Conservation (phyloP, 192 early-diverging fungal species). For the Gigaspora rosea region DNA sequence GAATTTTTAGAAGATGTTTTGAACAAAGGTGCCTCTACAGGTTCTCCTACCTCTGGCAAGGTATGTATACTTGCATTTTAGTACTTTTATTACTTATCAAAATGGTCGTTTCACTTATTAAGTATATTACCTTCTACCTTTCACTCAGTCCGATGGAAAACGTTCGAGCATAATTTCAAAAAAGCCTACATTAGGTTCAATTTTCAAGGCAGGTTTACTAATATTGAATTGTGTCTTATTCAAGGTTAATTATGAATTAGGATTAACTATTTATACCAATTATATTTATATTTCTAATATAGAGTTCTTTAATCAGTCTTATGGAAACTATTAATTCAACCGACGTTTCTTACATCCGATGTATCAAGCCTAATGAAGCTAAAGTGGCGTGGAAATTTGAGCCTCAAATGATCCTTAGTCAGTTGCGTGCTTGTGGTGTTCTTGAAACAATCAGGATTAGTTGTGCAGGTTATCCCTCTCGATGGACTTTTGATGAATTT, state of each 20-base stretch:
- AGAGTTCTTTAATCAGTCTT: constrained; percentile 80
- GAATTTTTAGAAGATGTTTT: constrained; percentile 83
- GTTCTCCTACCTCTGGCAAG: constrained; percentile 37
- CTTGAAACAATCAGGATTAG: constrained; percentile 98
- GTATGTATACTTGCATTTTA: constrained; percentile 35
- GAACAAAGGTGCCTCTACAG: constrained; percentile 54
- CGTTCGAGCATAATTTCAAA: constrained; percentile 59
- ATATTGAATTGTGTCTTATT: too few relatives aligned
- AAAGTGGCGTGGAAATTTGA: constrained; percentile 94
- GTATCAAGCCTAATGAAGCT: constrained; percentile 97
- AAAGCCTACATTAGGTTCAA: constrained; percentile 93
- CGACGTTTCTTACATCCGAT: constrained; percentile 96
- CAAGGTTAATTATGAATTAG: too few relatives aligned
- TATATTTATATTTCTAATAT: neutral
- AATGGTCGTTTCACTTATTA: neutral
- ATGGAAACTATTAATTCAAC: constrained; percentile 96
- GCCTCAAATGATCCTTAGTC: constrained; percentile 89
- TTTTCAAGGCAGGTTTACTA: constrained; percentile 72
- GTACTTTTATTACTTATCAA: too few relatives aligned
- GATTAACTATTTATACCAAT: neutral
- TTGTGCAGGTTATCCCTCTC: constrained; percentile 95
- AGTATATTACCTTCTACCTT: neutral
- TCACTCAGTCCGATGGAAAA: constrained; percentile 41
- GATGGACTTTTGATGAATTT: constrained; percentile 88
- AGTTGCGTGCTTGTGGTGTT: constrained; percentile 98